phyloP scores from a whole-genome alignment of 2,329 filamentous ascomycete genomes.

The Monilinia vaccinii-corymbosi region DNA sequence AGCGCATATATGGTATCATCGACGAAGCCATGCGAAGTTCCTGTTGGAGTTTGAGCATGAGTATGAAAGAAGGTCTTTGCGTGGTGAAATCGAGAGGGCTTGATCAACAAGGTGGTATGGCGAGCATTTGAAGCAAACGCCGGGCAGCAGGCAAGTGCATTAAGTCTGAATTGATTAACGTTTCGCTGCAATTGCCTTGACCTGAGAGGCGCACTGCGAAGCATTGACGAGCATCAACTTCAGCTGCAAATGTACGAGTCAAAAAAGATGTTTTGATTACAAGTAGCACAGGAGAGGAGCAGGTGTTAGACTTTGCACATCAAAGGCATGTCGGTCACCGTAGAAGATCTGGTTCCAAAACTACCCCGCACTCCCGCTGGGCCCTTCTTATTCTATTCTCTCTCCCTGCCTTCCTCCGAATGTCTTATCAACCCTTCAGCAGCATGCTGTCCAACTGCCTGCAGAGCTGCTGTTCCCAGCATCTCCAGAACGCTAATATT shows the following conservation, averaged over 20 bases:
- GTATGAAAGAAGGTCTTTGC: not conserved
- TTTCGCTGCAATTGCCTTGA: not conserved
- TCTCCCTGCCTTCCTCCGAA: too few species aligned
- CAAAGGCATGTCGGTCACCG: not conserved
- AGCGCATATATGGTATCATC: conserved; percentile 76
- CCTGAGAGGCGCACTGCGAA: conserved; percentile 4
- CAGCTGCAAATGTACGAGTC: not conserved
- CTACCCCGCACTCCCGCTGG: not conserved
- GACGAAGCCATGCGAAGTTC: not conserved
- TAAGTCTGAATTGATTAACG: not conserved
- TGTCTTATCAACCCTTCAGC: too few species aligned
- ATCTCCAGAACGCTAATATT: too few species aligned
- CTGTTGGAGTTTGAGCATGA: not conserved
- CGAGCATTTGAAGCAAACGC: not conserved
- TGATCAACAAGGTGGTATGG: too few species aligned
- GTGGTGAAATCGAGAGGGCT: not conserved
- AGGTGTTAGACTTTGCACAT: not conserved
- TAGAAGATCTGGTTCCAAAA: too few species aligned
- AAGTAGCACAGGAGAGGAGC: too few species aligned
- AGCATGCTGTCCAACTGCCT: too few species aligned
- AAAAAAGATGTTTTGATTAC: not conserved
- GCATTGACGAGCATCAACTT: conserved; percentile 10
- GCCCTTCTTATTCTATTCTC: too few species aligned
- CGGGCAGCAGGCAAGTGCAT: not conserved
- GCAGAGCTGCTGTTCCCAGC: too few species aligned